These are phyloP conservation scores for Suillus hirtellus DNA, from an alignment of 768 basidiomycete species.

Conservation along the genomic window DNA sequence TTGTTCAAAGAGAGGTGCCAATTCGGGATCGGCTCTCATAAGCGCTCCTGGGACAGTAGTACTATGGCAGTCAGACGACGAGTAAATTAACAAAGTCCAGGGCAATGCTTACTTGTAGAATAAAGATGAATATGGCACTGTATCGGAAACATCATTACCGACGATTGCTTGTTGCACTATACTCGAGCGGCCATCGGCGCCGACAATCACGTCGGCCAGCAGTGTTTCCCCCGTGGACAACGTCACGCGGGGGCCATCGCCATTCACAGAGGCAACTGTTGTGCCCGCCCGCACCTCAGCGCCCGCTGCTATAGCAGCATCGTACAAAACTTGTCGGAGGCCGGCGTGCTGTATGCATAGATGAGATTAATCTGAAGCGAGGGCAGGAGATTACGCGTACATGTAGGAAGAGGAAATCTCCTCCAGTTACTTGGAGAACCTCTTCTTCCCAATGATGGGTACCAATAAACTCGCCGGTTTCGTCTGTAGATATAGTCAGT, in stretches of 20 bases:
- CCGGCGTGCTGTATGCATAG: conserved; percentile 48
- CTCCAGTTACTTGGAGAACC: conserved; percentile 49
- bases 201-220: conserved; percentile 54
- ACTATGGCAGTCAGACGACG: conserved; percentile 24
- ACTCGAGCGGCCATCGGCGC: conserved; percentile 58
- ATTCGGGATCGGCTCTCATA: conserved; percentile 42
- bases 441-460: conserved; percentile 47
- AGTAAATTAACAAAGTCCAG: conserved; percentile 1
- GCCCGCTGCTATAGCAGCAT: conserved; percentile 47
- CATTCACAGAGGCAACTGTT: conserved; percentile 35
- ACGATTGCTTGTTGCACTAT: conserved; percentile 37
- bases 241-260: conserved; percentile 34
- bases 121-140: conserved; percentile 28
- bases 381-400: conserved; percentile 30
- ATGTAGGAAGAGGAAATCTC: conserved; percentile 49
- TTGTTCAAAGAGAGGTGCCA: conserved; percentile 32
- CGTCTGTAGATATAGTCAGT: conserved; percentile 35
- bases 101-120: conserved; percentile 45
- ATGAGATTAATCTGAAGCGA: conserved; percentile 7
- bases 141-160: conserved; percentile 30
- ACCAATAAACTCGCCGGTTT: conserved; percentile 46
- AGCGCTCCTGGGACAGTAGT: conserved; percentile 40
- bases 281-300: conserved; percentile 46
- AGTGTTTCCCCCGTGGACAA: conserved; percentile 44
- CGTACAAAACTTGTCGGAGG: conserved; percentile 47